Conservation (phyloP, 2,329 filamentous ascomycete species). For the Cercospora citrullina region DNA sequence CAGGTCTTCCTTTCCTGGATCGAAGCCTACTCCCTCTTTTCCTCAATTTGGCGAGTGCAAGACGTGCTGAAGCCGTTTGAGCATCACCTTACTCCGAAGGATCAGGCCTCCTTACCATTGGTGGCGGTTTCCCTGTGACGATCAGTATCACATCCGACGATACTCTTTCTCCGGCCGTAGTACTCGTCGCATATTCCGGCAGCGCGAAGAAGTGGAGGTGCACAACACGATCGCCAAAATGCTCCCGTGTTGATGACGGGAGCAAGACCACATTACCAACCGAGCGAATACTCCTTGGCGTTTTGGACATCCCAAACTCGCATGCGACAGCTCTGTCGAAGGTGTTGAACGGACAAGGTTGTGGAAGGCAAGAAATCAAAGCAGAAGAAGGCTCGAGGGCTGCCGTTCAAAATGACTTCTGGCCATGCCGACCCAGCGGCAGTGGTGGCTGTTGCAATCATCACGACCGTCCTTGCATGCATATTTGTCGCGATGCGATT, state of each 20-base stretch:
- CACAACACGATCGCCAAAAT: background rate
- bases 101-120: background rate
- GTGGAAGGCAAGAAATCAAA: background rate
- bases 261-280: background rate
- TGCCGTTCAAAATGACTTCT: slow-evolving; percentile 11
- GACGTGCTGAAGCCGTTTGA: background rate
- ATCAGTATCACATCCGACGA: background rate
- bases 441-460: slow-evolving; percentile 25
- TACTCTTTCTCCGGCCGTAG: background rate
- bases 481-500: slow-evolving; percentile 26
- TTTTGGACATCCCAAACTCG: background rate
- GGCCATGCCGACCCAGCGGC: slow-evolving; percentile 27
- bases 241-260: background rate
- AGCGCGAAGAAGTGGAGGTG: background rate
- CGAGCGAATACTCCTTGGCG: background rate
- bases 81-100: background rate
- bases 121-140: background rate
- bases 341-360: background rate
- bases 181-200: background rate
- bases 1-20: background rate
- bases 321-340: background rate
- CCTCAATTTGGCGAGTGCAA: background rate
- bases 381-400: background rate
- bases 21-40: background rate
- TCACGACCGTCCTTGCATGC: slow-evolving; percentile 26